Conservation (phyloP, 2,329 filamentous ascomycete species). For the Phialophora macrospora region DNA sequence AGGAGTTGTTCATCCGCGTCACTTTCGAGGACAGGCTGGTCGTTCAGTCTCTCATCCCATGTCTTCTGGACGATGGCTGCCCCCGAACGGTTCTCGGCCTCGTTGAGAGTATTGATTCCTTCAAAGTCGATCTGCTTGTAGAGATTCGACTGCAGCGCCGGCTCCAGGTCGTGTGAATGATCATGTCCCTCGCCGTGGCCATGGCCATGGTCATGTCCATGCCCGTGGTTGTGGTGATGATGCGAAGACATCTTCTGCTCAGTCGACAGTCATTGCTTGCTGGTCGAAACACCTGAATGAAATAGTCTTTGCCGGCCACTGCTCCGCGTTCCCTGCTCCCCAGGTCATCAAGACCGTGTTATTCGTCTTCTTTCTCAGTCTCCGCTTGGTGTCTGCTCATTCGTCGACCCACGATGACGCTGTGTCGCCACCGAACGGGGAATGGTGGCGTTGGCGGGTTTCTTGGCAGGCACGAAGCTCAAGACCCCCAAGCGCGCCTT, state of each 20-base stretch:
- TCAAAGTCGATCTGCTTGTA: slow-evolving; percentile 93
- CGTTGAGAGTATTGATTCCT: slow-evolving; percentile 82
- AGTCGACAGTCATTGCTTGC: not conserved
- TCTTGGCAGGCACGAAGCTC: slow-evolving; percentile 6
- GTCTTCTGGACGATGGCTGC: slow-evolving; percentile 83
- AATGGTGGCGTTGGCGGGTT: not conserved
- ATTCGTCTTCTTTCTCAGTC: not conserved
- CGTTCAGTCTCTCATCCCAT: slow-evolving; percentile 77
- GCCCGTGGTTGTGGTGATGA: slow-evolving; percentile 41
- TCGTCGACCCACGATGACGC: not conserved
- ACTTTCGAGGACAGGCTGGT: slow-evolving; percentile 77
- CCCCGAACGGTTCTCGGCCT: slow-evolving; percentile 70
- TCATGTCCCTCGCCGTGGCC: slow-evolving; percentile 71
- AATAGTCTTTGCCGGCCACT: not conserved
- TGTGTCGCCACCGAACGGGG: not conserved
- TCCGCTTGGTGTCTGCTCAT: slow-evolving; percentile 1
- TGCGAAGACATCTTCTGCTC: slow-evolving; percentile 27
- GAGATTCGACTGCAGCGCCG: slow-evolving; percentile 85
- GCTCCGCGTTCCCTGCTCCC: not conserved
- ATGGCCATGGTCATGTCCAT: slow-evolving; percentile 50
- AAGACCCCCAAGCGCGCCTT: not conserved
- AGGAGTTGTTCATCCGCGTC: slow-evolving; percentile 93
- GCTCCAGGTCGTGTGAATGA: slow-evolving; percentile 89
- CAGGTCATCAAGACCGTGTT: not conserved
- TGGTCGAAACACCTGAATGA: not conserved